These are phyloP conservation scores for Vanderwaltozyma yarrowii DNA, from an alignment of 805 yeast species.

Conservation along the genomic window DNA sequence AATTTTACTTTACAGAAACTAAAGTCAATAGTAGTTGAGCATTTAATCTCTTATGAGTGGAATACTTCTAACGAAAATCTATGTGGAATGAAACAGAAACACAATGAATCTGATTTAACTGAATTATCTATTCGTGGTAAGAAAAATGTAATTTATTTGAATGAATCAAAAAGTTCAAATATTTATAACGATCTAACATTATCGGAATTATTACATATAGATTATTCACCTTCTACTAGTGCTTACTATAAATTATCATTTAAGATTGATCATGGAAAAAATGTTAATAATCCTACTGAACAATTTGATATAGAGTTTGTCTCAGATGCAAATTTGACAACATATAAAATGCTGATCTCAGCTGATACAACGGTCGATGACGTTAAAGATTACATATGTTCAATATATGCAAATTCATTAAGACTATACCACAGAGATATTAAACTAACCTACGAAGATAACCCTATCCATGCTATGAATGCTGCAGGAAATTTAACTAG, in stretches of 20 bases:
- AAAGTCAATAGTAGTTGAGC: constrained; percentile 7
- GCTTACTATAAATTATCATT: constrained; percentile 22
- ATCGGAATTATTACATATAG: constrained; percentile 22
- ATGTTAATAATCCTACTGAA: constrained; percentile 4
- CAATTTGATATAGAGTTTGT: constrained; percentile 12
- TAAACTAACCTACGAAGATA: constrained; percentile 17
- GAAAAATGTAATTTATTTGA: constrained; percentile 8
- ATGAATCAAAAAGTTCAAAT: constrained; percentile 7
- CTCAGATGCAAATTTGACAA: constrained; percentile 16
- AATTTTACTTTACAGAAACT: constrained; percentile 10
- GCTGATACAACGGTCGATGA: constrained; percentile 18
- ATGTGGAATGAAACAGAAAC: constrained; percentile 10
- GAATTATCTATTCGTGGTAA: constrained; percentile 16
- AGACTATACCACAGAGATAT: constrained; percentile 16
- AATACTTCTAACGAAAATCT: constrained; percentile 1
- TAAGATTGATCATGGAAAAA: constrained; percentile 12
- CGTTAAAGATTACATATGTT: constrained; percentile 20
- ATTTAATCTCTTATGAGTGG: constrained; percentile 11
- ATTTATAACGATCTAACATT: constrained; percentile 16
- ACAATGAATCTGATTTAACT: constrained; percentile 9
- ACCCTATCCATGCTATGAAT: constrained; percentile 7
- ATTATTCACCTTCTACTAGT: constrained; percentile 25
- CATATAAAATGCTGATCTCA: constrained; percentile 13
- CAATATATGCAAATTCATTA: constrained; percentile 19
- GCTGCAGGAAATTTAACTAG: constrained; percentile 14